These are phyloP conservation scores for Cryptosporidium canis DNA, from an alignment of 169 alveolate genomes.

Conservation along the genomic window DNA sequence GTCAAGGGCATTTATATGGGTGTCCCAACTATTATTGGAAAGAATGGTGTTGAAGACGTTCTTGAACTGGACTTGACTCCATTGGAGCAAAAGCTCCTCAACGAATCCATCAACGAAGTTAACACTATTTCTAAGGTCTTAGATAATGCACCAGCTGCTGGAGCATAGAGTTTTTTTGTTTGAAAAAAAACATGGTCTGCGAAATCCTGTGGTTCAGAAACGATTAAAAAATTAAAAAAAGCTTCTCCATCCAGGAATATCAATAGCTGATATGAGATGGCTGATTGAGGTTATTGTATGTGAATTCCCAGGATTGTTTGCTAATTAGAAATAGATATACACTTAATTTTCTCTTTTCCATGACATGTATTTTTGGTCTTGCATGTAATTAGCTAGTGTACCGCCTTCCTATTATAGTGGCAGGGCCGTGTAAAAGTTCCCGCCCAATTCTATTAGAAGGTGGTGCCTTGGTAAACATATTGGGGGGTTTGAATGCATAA, in stretches of 20 bases:
- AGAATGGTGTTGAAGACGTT: conserved; percentile 80
- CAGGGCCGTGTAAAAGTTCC: background rate
- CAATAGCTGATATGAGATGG: background rate
- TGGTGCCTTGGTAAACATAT: background rate
- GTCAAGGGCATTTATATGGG: conserved; percentile 81
- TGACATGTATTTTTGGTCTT: background rate
- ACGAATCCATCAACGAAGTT: conserved; percentile 45
- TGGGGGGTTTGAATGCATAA: background rate
- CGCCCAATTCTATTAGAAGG: background rate
- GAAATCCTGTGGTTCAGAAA: conserved; percentile 15
- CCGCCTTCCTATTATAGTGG: too few species aligned
- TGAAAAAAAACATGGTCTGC: background rate
- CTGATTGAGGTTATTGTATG: conserved; percentile 35
- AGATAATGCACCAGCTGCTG: conserved; percentile 66
- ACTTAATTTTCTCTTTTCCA: background rate
- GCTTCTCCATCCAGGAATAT: background rate
- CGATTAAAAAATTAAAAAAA: background rate
- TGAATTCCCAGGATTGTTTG: conserved; percentile 4
- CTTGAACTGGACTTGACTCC: conserved; percentile 78
- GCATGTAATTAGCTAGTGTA: background rate
- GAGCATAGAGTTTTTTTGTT: conserved; percentile 18
- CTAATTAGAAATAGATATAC: background rate
- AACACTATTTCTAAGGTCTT: conserved; percentile 27
- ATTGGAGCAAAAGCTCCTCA: conserved; percentile 38
- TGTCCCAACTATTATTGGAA: conserved; percentile 83